These are phyloP conservation scores for Orbilia quercus DNA, from an alignment of 2,329 filamentous ascomycete species.

Conservation along the genomic window DNA sequence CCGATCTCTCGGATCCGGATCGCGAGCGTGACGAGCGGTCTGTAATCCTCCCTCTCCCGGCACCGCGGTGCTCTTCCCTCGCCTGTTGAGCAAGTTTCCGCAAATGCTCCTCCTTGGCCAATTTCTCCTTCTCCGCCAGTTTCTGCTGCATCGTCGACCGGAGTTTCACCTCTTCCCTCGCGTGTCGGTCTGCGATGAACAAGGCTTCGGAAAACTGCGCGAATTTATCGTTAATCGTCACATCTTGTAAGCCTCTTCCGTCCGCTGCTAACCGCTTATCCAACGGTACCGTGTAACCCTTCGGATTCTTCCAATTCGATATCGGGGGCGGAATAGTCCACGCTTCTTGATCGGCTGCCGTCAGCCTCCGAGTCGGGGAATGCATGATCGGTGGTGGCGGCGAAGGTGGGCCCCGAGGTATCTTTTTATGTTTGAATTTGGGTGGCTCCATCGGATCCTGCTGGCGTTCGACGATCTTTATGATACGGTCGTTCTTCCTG, in stretches of 20 bases:
- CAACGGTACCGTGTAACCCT: conserved; percentile 94
- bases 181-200: conserved; percentile 93
- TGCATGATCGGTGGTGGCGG: conserved; percentile 95
- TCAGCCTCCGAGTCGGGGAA: conserved; percentile 92
- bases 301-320: conserved; percentile 99
- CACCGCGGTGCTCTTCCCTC: conserved; percentile 76
- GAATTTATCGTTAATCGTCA: conserved; percentile 98
- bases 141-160: conserved; percentile 94
- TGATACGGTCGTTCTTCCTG: conserved; percentile 91
- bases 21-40: conserved; percentile 55
- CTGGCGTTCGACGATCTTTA: conserved; percentile 97
- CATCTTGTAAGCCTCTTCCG: conserved; percentile 88
- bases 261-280: conserved; percentile 96
- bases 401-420: conserved; percentile 88
- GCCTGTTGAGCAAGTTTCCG: conserved; percentile 90
- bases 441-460: conserved; percentile 95
- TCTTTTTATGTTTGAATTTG: conserved; percentile 99
- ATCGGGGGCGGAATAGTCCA: conserved; percentile 93
- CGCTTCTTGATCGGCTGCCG: conserved; percentile 94
- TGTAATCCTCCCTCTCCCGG: conserved; percentile 66
- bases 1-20: conserved; percentile 45
- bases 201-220: conserved; percentile 94
- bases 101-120: conserved; percentile 90
- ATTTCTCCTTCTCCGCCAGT: conserved; percentile 94
- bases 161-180: conserved; percentile 93